These are phyloP conservation scores for Colletotrichum caudatum DNA, from an alignment of 2,329 filamentous ascomycete genomes.

Conservation along the genomic window DNA sequence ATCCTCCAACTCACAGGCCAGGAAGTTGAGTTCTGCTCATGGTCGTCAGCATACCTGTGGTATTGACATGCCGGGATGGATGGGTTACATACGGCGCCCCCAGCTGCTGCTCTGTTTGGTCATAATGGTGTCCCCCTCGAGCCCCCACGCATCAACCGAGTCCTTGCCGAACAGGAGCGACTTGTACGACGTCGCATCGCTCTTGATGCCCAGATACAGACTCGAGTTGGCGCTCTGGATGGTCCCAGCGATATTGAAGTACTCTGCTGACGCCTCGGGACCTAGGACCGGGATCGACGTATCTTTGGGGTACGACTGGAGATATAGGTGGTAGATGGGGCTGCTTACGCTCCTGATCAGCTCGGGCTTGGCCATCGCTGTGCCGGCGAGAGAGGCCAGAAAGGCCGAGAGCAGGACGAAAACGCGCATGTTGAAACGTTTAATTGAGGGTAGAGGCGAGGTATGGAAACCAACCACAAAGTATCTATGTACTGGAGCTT, in stretches of 20 bases:
- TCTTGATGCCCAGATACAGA: slow-evolving; percentile 61
- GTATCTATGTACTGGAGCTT: too few relatives aligned
- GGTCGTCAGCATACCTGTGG: slow-evolving; percentile 41
- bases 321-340: slow-evolving; percentile 65
- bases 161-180: slow-evolving; percentile 59
- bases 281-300: slow-evolving; percentile 62
- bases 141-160: slow-evolving; percentile 61
- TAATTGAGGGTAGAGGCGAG: background rate
- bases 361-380: slow-evolving; percentile 56
- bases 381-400: slow-evolving; percentile 19
- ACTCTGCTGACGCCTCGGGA: slow-evolving; percentile 61
- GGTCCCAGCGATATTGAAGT: slow-evolving; percentile 61
- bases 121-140: slow-evolving; percentile 61
- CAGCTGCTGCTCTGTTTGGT: slow-evolving; percentile 57
- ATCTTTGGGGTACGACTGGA: slow-evolving; percentile 60
- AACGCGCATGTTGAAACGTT: slow-evolving; percentile 33
- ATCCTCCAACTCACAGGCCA: slow-evolving; percentile 59
- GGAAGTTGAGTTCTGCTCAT: slow-evolving; percentile 61
- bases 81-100: slow-evolving; percentile 53
- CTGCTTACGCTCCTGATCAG: slow-evolving; percentile 62
- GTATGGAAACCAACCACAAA: background rate
- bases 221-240: slow-evolving; percentile 63
- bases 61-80: background rate
- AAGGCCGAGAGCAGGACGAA: slow-evolving; percentile 32
- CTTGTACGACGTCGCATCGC: slow-evolving; percentile 62